Evolutionary conservation across 1,139 yeast species (phyloP), one percentile per base, ranked within the genome.

Genomic region (Pichia inconspicua): DNA sequence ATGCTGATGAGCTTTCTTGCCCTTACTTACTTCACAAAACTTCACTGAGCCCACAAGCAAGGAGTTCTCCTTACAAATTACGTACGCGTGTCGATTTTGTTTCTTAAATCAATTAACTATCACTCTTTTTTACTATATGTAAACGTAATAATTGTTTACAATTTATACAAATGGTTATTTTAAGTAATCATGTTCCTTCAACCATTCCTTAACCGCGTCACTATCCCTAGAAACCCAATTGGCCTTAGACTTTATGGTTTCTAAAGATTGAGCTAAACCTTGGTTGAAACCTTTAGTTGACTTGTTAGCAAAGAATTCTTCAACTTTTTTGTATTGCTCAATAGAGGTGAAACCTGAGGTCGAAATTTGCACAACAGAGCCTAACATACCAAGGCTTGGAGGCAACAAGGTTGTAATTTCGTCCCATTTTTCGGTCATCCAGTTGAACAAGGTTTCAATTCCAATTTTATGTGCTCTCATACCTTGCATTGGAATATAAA

Each of bases 371-470:
- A 89, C 84, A 50, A 90, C 81, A 17, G 83, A 72, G 41, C 92
- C 84, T 56, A 90, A 73, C 82, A 89, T 78, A 25, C 88, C 75
- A 54, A 84, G 75, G 30, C 86, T 83, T n/a, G 95, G 88, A 44
- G 97, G 96, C 63, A 87, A 75, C 58, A 75, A 70, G 62, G 77
- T 73, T 56, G 69, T 68, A 54, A 90, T 65, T 43, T 68, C 73
- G 50, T 78, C 87, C 90, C 94, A 89, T 65, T 89, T 82, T n/a
- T 55, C 59, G 55, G 77, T 76, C 57, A 83, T 63, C 96, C 96
- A 90, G n/a, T 62, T 54, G 89, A 92, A 90, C 56, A 82, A 67
- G 19, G 78, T 76, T 56, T 74, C 73, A 53, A 79, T 72, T 68
- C 96, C 95, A 42, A 70, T 73, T 49, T 69, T 72, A 60, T 80